Conservation (phyloP, 495 filamentous ascomycete species). For the Gamarada debralockiae region DNA sequence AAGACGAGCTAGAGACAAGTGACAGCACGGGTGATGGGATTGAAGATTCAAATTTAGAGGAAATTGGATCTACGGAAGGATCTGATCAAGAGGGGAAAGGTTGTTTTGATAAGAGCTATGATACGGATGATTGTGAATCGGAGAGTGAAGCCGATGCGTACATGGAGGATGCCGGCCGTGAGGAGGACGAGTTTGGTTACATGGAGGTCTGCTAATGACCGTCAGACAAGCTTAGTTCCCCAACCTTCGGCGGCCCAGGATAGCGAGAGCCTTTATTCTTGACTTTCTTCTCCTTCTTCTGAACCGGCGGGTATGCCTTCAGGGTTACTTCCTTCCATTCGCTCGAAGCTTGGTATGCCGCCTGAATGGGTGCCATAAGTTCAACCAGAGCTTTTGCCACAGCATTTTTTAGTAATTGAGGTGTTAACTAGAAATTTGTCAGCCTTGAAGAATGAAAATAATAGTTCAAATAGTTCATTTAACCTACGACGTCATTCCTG, state of each 20-base stretch:
- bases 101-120: not conserved
- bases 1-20: not conserved
- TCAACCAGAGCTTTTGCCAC: constrained; percentile 45
- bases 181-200: not conserved
- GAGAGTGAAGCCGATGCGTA: not conserved
- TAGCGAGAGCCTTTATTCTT: constrained; percentile 54
- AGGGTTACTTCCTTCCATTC: constrained; percentile 58
- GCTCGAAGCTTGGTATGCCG: constrained; percentile 43
- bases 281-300: constrained; percentile 48
- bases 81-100: not conserved
- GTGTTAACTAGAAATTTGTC: constrained; percentile 43
- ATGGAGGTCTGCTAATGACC: not conserved
- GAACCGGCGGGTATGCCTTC: constrained; percentile 59
- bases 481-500: not conserved
- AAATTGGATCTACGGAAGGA: not conserved
- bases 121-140: not conserved
- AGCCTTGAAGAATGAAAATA: not conserved
- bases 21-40: not conserved
- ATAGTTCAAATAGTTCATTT: not conserved
- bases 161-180: not conserved
- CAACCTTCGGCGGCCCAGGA: not conserved
- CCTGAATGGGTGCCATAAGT: constrained; percentile 54
- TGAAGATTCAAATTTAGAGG: not conserved
- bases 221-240: not conserved
- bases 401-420: constrained; percentile 60